phyloP scores from a whole-genome alignment of 1,284 basidiomycete species.

The Marasmius oreades region DNA sequence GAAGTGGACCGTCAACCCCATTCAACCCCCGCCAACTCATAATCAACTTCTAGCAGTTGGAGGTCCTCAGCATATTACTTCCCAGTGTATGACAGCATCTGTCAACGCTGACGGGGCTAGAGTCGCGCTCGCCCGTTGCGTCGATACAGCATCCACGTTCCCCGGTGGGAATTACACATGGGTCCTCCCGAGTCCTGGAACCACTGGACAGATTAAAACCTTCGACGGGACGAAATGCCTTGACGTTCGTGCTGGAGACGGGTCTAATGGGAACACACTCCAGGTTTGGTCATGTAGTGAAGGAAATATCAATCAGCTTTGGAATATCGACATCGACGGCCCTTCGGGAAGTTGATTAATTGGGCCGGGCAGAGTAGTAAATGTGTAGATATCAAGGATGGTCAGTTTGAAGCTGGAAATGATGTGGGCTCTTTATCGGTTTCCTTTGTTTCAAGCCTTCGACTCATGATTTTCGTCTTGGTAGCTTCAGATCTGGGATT shows the following conservation, averaged over 20 bases:
- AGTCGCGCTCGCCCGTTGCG: not conserved
- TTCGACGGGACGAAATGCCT: not conserved
- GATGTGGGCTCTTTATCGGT: not conserved
- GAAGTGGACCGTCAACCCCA: not conserved
- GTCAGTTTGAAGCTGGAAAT: not conserved
- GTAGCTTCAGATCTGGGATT: not conserved
- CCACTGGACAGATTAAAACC: not conserved
- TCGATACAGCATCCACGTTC: not conserved
- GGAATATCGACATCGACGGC: not conserved
- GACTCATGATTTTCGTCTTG: not conserved
- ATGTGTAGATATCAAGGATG: not conserved
- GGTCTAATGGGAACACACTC: not conserved
- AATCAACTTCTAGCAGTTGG: not conserved
- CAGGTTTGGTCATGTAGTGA: not conserved
- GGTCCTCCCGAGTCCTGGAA: not conserved
- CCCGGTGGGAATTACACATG: not conserved
- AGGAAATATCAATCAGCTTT: not conserved
- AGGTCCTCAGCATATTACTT: not conserved
- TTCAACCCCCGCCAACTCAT: not conserved
- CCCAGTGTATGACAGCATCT: not conserved
- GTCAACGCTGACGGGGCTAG: not conserved
- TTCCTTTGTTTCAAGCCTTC: not conserved
- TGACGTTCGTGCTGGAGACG: not conserved
- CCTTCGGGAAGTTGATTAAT: not conserved
- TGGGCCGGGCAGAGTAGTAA: not conserved